These are phyloP conservation scores for Aspergillus leporis DNA, from an alignment of 495 filamentous ascomycete species.

Conservation along the genomic window DNA sequence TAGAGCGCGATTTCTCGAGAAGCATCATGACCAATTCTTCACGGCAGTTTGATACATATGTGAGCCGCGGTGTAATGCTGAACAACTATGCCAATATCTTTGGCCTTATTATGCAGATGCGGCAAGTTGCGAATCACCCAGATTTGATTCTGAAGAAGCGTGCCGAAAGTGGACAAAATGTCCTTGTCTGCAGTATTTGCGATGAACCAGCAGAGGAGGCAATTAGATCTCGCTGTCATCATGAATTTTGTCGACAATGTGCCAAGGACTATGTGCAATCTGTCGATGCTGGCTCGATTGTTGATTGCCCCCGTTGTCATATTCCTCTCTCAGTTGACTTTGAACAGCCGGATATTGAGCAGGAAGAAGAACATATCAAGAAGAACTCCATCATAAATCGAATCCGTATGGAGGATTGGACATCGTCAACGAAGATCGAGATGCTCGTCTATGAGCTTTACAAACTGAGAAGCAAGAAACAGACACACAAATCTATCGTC, in stretches of 20 bases:
- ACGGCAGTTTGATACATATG: constrained; percentile 91
- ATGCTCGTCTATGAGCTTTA: constrained; percentile 91
- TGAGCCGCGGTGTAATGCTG: constrained; percentile 87
- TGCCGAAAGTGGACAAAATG: constrained; percentile 80
- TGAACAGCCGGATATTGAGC: constrained; percentile 89
- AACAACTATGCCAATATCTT: constrained; percentile 90
- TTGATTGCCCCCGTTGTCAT: constrained; percentile 91
- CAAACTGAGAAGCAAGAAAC: constrained; percentile 82
- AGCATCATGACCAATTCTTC: constrained; percentile 90
- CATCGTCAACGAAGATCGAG: constrained; percentile 96
- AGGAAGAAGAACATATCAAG: constrained; percentile 79
- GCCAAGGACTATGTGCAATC: constrained; percentile 80
- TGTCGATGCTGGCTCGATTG: constrained; percentile 58
- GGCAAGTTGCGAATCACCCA: constrained; percentile 92
- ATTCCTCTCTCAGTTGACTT: constrained; percentile 86
- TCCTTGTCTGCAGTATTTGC: constrained; percentile 89
- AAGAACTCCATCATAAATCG: constrained; percentile 96
- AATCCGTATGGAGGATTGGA: constrained; percentile 97
- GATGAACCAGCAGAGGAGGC: constrained; percentile 95
- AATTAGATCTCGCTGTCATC: constrained; percentile 85
- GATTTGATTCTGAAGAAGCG: constrained; percentile 90
- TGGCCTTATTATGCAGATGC: constrained; percentile 95
- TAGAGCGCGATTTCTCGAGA: constrained; percentile 90
- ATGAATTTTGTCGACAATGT: constrained; percentile 93
- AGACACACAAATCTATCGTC: constrained; percentile 84